Evolutionary conservation across 106 monocot species (phyloP).

Genomic region (Acanthochlamys bracteata): DNA sequence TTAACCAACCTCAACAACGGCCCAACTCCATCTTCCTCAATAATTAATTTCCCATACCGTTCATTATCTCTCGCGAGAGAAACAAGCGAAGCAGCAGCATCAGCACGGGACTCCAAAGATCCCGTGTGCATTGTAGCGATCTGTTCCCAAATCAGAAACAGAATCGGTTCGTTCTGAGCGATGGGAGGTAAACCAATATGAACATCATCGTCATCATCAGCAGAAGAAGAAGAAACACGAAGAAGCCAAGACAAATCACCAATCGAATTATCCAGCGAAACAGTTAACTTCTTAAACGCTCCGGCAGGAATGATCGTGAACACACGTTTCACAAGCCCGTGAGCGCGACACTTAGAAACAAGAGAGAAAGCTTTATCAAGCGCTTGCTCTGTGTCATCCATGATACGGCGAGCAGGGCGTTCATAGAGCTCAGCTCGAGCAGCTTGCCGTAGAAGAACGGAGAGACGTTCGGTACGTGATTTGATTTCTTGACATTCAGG

Average conservation of each 20-base stretch:
- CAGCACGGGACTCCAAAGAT: constrained; percentile 39
- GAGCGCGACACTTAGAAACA: constrained; percentile 49
- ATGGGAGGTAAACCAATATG: constrained; percentile 87
- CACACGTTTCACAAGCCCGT: constrained; percentile 48
- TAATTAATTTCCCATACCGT: constrained; percentile 74
- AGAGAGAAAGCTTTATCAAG: constrained; percentile 64
- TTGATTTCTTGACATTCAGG: constrained; percentile 65
- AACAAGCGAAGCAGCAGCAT: constrained; percentile 64
- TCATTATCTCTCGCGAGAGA: constrained; percentile 85
- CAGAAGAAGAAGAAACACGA: constrained; percentile 52
- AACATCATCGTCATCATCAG: constrained; percentile 38
- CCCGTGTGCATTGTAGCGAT: constrained; percentile 81
- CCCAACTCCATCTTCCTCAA: constrained; percentile 79
- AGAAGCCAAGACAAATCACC: constrained; percentile 88
- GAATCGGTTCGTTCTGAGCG: constrained; percentile 93
- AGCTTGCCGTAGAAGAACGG: constrained; percentile 69
- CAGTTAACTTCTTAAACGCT: constrained; percentile 57
- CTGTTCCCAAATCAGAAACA: constrained; percentile 90
- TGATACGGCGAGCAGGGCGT: constrained; percentile 84
- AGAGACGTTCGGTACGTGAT: constrained; percentile 50
- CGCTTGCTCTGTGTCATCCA: constrained; percentile 66
- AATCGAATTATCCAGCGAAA: constrained; percentile 67
- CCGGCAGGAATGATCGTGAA: constrained; percentile 69
- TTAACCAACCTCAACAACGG: constrained; percentile 71
- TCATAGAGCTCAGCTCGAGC: constrained; percentile 76